phyloP scores from a whole-genome alignment of 345 rosid species.

The Gossypium ekmanianum region DNA sequence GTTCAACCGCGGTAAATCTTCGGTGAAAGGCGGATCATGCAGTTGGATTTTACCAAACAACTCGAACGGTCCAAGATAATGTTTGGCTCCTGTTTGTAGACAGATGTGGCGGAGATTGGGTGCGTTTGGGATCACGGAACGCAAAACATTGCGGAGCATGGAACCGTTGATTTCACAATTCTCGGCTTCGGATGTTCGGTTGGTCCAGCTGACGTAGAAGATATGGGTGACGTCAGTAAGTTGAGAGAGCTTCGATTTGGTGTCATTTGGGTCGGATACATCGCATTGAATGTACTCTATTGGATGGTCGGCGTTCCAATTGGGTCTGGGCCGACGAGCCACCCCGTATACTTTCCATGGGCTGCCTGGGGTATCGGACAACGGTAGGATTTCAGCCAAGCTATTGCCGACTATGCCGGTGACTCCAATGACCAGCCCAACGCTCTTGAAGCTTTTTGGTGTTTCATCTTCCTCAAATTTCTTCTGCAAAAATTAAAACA shows the following conservation, averaged over 20 bases:
- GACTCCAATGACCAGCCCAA: slow-evolving; percentile 52
- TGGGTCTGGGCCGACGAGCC: no score
- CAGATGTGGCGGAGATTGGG: no score
- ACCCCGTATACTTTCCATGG: no score
- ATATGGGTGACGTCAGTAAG: no score
- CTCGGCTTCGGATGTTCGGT: slow-evolving; percentile 44
- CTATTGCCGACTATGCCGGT: no score
- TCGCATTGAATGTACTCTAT: slow-evolving; percentile 12
- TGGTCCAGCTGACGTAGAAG: slow-evolving; percentile 42
- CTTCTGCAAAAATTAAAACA: slow-evolving; percentile 21
- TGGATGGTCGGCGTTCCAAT: no score
- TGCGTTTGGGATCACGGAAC: no score
- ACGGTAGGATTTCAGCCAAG: no score
- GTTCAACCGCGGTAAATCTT: slow-evolving; percentile 66
- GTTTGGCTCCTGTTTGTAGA: slow-evolving; percentile 67
- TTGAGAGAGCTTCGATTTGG: neutral
- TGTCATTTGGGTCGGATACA: slow-evolving; percentile 21
- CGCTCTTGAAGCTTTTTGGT: slow-evolving; percentile 51
- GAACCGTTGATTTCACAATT: slow-evolving; percentile 17
- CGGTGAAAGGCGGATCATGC: slow-evolving; percentile 72
- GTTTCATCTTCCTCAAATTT: slow-evolving; percentile 34
- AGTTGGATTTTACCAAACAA: slow-evolving; percentile 10
- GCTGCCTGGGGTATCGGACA: no score
- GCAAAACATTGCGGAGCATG: no score
- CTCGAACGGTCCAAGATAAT: slow-evolving; percentile 54